These are phyloP conservation scores for Gardenia jasminoides DNA, from an alignment of 257 asterid genomes.

Conservation along the genomic window DNA sequence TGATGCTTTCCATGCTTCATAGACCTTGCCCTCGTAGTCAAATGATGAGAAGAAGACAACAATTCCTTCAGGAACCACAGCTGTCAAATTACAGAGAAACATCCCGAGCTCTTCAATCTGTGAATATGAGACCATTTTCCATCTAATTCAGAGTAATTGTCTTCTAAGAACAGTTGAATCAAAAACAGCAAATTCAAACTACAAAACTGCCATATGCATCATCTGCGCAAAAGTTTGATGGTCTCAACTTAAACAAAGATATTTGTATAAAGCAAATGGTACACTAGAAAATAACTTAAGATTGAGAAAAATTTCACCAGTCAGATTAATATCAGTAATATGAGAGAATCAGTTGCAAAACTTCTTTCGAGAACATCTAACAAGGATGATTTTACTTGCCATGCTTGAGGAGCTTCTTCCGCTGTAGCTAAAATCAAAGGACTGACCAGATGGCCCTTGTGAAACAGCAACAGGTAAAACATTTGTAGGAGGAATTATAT, in stretches of 20 bases:
- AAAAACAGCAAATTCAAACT: slow-evolving; percentile 1
- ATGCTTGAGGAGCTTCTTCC: slow-evolving; percentile 66
- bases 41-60: slow-evolving; percentile 93
- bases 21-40: slow-evolving; percentile 73
- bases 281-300: neutral
- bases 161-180: slow-evolving; percentile 1
- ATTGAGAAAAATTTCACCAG: no score
- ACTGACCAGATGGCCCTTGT: slow-evolving; percentile 76
- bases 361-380: slow-evolving; percentile 8
- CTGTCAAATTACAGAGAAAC: slow-evolving; percentile 70
- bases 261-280: neutral
- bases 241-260: neutral
- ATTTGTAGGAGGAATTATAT: slow-evolving; percentile 78
- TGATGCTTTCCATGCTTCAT: slow-evolving; percentile 72
- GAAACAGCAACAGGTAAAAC: slow-evolving; percentile 83
- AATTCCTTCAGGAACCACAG: slow-evolving; percentile 85
- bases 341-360: neutral
- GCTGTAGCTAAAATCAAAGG: slow-evolving; percentile 81
- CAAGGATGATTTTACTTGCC: slow-evolving; percentile 47
- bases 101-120: slow-evolving; percentile 92
- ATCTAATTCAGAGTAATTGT: slow-evolving; percentile 2
- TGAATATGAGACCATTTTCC: slow-evolving; percentile 18
- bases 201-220: neutral
- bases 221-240: neutral
- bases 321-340: neutral